phyloP scores from a whole-genome alignment of 179 eudicot species.

The Drosera spatulata region DNA sequence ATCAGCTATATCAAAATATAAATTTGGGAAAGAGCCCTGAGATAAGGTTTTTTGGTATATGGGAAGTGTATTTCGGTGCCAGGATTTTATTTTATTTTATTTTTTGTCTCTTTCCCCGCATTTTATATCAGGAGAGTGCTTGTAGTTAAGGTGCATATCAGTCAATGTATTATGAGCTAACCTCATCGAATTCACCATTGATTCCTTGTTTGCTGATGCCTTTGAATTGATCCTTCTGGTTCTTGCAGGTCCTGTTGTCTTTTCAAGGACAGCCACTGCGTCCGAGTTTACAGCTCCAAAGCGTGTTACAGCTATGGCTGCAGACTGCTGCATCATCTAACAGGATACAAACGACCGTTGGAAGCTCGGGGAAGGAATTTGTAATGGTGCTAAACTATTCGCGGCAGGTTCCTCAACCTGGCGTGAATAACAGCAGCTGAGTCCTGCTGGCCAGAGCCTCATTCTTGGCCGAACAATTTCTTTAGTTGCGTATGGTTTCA shows the following conservation, averaged over 20 bases:
- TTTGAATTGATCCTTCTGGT: background rate
- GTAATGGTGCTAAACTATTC: slow-evolving; percentile 37
- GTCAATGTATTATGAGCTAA: no score
- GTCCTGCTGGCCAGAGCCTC: background rate
- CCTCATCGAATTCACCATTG: no score
- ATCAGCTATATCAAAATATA: no score
- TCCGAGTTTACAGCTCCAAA: slow-evolving; percentile 25
- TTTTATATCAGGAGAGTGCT: no score
- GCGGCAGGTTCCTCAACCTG: slow-evolving; percentile 7
- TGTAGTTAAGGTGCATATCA: no score
- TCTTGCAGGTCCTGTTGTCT: slow-evolving; percentile 26
- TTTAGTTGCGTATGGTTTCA: no score
- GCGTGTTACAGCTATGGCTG: slow-evolving; percentile 36
- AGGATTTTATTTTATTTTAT: background rate
- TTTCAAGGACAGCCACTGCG: slow-evolving; percentile 29
- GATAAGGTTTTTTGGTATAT: no score
- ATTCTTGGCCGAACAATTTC: background rate
- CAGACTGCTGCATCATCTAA: slow-evolving; percentile 14
- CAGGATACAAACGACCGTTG: slow-evolving; percentile 21
- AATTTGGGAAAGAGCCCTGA: no score
- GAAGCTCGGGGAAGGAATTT: slow-evolving; percentile 36
- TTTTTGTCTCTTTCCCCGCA: background rate
- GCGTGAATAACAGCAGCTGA: background rate
- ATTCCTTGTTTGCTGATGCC: background rate
- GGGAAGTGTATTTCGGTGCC: no score